phyloP scores from a whole-genome alignment of 257 asterid genomes.

The Solanum etuberosum region DNA sequence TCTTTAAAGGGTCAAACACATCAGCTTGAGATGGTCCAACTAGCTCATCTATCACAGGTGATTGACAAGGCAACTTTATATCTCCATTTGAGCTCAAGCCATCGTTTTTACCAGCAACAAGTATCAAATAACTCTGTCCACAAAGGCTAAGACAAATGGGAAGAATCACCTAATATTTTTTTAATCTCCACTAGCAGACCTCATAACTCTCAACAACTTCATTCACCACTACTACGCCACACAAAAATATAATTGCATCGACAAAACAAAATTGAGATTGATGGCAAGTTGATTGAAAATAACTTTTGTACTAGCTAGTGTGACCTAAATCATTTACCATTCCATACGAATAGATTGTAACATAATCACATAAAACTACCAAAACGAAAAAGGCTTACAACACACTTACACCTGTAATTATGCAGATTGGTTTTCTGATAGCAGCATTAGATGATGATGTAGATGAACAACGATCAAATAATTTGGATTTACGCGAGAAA shows the following conservation, averaged over 20 bases:
- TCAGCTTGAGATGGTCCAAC: conserved; percentile 17
- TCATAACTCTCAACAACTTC: not conserved
- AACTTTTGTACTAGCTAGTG: not conserved
- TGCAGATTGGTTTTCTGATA: conserved; percentile 41
- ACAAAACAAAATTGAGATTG: not conserved
- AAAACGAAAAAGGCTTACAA: not conserved
- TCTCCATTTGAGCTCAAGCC: conserved; percentile 28
- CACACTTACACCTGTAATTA: conserved; percentile 68
- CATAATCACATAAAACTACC: not conserved
- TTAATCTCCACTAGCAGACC: not conserved
- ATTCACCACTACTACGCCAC: not conserved
- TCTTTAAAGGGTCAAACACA: conserved; percentile 25
- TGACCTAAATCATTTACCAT: not conserved
- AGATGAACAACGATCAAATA: conserved; percentile 13
- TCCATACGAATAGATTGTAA: not conserved
- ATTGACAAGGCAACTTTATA: conserved; percentile 16
- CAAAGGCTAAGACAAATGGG: rapidly evolving
- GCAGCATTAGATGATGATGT: not conserved
- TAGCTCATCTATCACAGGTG: conserved; percentile 13
- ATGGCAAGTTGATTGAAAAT: not conserved
- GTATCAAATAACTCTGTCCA: not conserved
- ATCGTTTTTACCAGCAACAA: conserved; percentile 3
- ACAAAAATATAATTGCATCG: not conserved
- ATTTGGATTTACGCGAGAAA: conserved; percentile 7
- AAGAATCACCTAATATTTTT: not conserved